Percentiles rank a stretch among this genome's conserved stretches.
These are phyloP conservation scores for Bipolaris gigantea DNA, from an alignment of 2,329 filamentous ascomycete genomes.

Conservation along the genomic window DNA sequence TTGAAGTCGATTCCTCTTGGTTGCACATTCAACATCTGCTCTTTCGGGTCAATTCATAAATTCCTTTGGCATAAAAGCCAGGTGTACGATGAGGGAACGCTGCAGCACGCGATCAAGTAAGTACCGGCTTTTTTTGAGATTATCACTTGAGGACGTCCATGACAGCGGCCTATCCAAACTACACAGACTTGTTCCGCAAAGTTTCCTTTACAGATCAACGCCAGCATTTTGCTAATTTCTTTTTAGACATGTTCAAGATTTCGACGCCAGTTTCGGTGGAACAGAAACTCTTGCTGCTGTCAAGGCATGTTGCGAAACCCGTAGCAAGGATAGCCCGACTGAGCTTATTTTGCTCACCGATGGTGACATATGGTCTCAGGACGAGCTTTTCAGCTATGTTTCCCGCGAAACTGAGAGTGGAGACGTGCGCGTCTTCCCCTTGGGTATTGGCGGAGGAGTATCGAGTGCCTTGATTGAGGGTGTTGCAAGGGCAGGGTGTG, in stretches of 20 bases:
- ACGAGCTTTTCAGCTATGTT: neutral
- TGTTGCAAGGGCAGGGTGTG: slow-evolving; percentile 6
- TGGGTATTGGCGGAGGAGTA: slow-evolving; percentile 5
- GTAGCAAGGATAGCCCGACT: neutral
- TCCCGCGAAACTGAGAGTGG: neutral
- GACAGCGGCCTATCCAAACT: neutral
- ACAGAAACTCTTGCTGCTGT: slow-evolving; percentile 2
- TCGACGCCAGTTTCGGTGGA: slow-evolving; percentile 1
- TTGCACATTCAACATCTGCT: slow-evolving; percentile 11
- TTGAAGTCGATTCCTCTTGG: slow-evolving; percentile 9
- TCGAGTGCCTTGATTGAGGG: slow-evolving; percentile 7
- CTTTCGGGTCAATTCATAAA: neutral
- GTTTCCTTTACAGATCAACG: neutral
- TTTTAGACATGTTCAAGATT: neutral
- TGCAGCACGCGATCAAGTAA: neutral
- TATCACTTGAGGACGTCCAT: neutral
- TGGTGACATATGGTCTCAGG: slow-evolving; percentile 7
- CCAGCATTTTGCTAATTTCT: neutral
- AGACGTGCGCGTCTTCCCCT: slow-evolving; percentile 6
- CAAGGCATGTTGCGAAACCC: neutral
- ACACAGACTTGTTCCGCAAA: neutral
- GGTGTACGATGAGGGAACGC: neutral
- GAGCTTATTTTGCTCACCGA: slow-evolving; percentile 9
- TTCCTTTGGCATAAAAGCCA: slow-evolving; percentile 5
- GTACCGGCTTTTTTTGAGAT: neutral